Evolutionary conservation across 257 asterid species (phyloP), one percentile per base, ranked within the genome.

Genomic region (Solanum virginianum): DNA sequence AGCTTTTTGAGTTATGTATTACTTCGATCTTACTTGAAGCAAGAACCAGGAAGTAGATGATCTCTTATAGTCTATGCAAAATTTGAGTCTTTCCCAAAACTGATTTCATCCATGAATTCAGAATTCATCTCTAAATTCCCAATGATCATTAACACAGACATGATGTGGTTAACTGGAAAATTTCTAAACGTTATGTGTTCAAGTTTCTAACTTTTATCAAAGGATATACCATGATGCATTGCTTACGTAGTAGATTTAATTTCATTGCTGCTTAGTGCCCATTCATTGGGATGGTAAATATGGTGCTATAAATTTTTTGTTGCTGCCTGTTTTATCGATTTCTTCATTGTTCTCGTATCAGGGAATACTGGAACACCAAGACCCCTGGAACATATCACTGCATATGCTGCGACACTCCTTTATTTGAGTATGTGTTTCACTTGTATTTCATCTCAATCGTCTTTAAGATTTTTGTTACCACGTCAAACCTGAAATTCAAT

Each of bases 361-460:
- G 99, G 86, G 98, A 93, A 87, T 96, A 96, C 88, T 93, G 98
- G 98, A 90, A 94, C 89, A 89, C 97, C 51, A 96, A 94, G 90
- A 93, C 94, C 39, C 86, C 90, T 12, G 99, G 99, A 86, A 92
- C 89, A 24, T 96, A 96, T 93, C 94, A 92, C 74, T 96, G 98
- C 92, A 89, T 96, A 86, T 96, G 98, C 90, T 94, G 99, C 0
- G 97, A 96, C 88, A 90, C 98, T 88, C 95, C 98, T 68, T 91
- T 96, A 82, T 96, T 93, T 16, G 98, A 93, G 99, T 94, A 86
- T 87, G 97, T 77, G 51, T 11, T 79, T 36, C 60, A 15, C 54
- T 51, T 17, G 2, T 70, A 71, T 83, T 41, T 26, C 63, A 49
- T 66, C 62, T 60, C 49, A 77, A 51, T 24, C 13, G 0, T 14